Conservation (phyloP, 140 eudicot species). For the Anethum foeniculum region DNA sequence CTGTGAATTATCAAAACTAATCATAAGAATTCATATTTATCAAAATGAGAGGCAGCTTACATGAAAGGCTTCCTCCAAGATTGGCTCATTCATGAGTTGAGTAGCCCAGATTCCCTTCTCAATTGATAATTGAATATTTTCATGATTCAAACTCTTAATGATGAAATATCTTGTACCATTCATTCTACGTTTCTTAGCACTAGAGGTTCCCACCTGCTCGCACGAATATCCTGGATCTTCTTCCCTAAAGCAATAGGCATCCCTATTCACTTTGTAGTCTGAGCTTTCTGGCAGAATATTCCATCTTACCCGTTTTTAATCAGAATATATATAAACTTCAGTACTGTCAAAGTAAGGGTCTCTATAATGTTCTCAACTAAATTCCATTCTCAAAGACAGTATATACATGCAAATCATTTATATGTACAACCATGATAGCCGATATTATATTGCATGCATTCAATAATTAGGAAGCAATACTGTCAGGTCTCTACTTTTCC, state of each 20-base stretch:
- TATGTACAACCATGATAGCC: background rate
- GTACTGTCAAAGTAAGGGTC: background rate
- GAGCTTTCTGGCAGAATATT: slow-evolving; percentile 44
- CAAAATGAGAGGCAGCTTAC: slow-evolving; percentile 39
- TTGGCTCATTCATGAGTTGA: slow-evolving; percentile 92
- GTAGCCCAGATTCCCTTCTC: slow-evolving; percentile 93
- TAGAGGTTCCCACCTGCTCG: slow-evolving; percentile 44
- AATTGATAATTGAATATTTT: slow-evolving; percentile 67
- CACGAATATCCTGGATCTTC: slow-evolving; percentile 42
- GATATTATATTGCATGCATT: background rate
- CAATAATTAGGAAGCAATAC: background rate
- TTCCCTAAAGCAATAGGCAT: slow-evolving; percentile 32
- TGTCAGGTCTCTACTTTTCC: background rate
- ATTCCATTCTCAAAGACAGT: background rate
- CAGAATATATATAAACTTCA: slow-evolving; percentile 17
- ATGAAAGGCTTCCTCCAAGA: slow-evolving; percentile 82
- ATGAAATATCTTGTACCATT: slow-evolving; percentile 63
- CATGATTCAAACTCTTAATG: slow-evolving; percentile 81
- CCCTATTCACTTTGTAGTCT: slow-evolving; percentile 45
- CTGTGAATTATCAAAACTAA: slow-evolving; percentile 18
- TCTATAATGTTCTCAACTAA: background rate
- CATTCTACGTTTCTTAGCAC: slow-evolving; percentile 36
- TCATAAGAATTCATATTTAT: slow-evolving; percentile 2
- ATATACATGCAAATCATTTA: background rate
- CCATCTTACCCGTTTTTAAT: slow-evolving; percentile 27